These are phyloP conservation scores for Malus asiatica DNA, from an alignment of 306 rosid genomes.

Conservation along the genomic window DNA sequence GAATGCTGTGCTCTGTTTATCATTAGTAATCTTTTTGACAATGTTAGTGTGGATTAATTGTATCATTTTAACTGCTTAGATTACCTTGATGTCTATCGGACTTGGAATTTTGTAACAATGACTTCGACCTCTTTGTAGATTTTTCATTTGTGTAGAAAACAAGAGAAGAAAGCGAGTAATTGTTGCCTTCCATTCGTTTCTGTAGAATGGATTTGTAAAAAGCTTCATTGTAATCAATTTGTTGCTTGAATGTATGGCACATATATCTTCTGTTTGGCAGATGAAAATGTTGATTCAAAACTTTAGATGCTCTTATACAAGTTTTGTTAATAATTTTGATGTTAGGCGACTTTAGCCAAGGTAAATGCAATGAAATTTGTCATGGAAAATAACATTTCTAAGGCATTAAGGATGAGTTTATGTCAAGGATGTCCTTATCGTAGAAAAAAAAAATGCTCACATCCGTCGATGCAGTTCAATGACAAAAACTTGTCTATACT, in stretches of 20 bases:
- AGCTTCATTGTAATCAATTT: neutral
- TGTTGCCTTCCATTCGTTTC: neutral
- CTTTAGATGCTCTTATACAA: no score
- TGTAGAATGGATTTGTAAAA: neutral
- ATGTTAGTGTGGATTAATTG: neutral
- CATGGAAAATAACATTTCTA: neutral
- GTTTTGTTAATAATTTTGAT: no score
- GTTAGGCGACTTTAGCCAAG: no score
- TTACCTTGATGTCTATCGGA: neutral
- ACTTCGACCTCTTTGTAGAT: neutral
- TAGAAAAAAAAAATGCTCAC: no score
- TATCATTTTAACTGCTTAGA: neutral
- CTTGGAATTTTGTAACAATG: neutral
- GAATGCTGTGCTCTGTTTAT: neutral
- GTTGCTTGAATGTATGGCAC: neutral
- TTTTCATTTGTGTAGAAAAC: neutral
- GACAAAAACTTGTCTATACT: no score
- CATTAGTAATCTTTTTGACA: neutral
- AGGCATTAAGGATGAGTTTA: neutral
- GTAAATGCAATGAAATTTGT: neutral
- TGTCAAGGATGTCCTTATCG: no score
- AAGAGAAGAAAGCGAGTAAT: neutral
- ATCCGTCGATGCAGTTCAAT: no score
- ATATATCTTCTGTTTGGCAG: neutral
- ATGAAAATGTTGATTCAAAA: neutral